phyloP scores from a whole-genome alignment of 768 basidiomycete species.

The Suillus ampliporus region DNA sequence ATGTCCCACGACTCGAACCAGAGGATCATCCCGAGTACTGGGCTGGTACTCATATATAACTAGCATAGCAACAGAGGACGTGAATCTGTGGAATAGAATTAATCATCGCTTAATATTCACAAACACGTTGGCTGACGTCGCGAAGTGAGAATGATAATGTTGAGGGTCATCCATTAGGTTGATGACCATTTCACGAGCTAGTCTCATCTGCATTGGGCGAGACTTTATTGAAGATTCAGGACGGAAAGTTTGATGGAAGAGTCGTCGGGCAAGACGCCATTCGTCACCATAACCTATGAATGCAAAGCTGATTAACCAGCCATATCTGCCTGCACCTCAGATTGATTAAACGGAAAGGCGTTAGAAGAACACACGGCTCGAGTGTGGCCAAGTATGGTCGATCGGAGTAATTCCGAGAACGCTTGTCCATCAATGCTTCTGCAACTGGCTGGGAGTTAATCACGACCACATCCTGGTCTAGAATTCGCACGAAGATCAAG shows the following conservation, averaged over 20 bases:
- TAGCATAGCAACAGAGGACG: conserved; percentile 8
- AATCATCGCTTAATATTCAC: conserved; percentile 5
- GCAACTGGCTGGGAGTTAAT: conserved; percentile 4
- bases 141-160: conserved; percentile 31
- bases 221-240: conserved; percentile 31
- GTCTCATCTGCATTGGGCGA: conserved; percentile 30
- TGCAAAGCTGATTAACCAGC: conserved; percentile 5
- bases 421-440: conserved; percentile 10
- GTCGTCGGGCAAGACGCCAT: conserved; percentile 36
- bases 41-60: conserved; percentile 4
- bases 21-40: conserved; percentile 9
- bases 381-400: conserved; percentile 8
- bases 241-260: conserved; percentile 46
- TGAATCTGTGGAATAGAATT: conserved; percentile 16
- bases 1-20: conserved; percentile 2
- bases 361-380: conserved; percentile 1
- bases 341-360: neutral
- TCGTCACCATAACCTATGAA: conserved; percentile 7
- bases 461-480: conserved; percentile 4
- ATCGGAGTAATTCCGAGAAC: conserved; percentile 14
- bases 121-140: conserved; percentile 6
- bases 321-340: conserved; percentile 2
- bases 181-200: conserved; percentile 29
- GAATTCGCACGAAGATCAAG: neutral
- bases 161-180: conserved; percentile 34